phyloP scores from a whole-genome alignment of 495 filamentous ascomycete genomes.

The Penicillium crystallinum region DNA sequence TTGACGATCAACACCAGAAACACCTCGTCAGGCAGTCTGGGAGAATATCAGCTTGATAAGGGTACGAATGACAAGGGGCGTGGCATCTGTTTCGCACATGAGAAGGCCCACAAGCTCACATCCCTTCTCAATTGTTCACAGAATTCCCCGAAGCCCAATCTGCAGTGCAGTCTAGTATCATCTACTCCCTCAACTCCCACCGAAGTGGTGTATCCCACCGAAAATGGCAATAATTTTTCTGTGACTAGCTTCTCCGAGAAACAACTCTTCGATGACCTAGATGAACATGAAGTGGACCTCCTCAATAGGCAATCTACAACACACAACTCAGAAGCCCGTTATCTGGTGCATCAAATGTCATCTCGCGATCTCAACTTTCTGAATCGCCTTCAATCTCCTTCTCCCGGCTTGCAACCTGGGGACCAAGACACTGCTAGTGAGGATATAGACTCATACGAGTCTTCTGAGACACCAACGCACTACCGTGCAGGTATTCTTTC shows the following conservation, averaged over 20 bases:
- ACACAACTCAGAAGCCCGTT: slow-evolving; percentile 30
- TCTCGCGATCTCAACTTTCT: slow-evolving; percentile 31
- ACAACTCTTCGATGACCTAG: slow-evolving; percentile 25
- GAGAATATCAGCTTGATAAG: slow-evolving; percentile 30
- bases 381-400: slow-evolving; percentile 33
- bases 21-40: slow-evolving; percentile 21
- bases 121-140: slow-evolving; percentile 31
- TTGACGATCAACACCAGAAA: slow-evolving; percentile 27
- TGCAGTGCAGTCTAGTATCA: slow-evolving; percentile 25
- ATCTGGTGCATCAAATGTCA: slow-evolving; percentile 38
- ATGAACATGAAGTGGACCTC: slow-evolving; percentile 32
- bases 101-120: slow-evolving; percentile 30
- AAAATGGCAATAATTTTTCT: slow-evolving; percentile 38
- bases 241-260: slow-evolving; percentile 38
- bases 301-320: slow-evolving; percentile 28
- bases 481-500: slow-evolving; percentile 75
- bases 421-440: slow-evolving; percentile 52
- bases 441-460: slow-evolving; percentile 51
- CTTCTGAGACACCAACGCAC: slow-evolving; percentile 62
- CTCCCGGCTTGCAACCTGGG: slow-evolving; percentile 48
- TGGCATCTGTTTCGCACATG: slow-evolving; percentile 32
- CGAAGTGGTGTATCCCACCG: slow-evolving; percentile 23
- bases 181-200: slow-evolving; percentile 30
- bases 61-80: slow-evolving; percentile 33
- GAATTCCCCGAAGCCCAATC: slow-evolving; percentile 30